Percentiles rank a stretch among this genome's conserved stretches.
phyloP scores from a whole-genome alignment of 306 rosid genomes.

The Canavalia gladiata region DNA sequence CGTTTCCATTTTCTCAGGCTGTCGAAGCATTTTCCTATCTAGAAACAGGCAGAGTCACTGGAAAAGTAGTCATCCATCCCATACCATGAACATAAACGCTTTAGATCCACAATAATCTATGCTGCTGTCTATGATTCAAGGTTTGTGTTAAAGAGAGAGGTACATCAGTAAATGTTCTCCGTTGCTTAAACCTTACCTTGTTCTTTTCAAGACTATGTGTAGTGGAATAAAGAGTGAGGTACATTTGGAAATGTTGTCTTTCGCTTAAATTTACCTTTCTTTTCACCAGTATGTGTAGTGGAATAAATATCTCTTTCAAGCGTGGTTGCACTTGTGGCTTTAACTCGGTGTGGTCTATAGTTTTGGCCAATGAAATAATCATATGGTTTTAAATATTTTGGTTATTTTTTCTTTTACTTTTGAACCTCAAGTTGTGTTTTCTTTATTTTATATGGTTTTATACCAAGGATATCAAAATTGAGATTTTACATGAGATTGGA shows the following conservation, averaged over 20 bases:
- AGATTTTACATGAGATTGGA: too few species aligned
- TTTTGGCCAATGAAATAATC: constrained; percentile 12
- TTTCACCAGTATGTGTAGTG: background rate
- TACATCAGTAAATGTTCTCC: background rate
- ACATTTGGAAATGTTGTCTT: too few species aligned
- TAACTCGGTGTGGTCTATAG: background rate
- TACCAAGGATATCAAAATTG: too few species aligned
- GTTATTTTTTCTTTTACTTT: too few species aligned
- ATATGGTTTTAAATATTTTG: background rate
- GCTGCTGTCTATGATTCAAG: background rate
- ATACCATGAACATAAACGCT: constrained; percentile 48
- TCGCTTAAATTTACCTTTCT: too few species aligned
- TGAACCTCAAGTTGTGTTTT: too few species aligned
- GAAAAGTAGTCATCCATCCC: constrained; percentile 69
- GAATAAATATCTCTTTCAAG: constrained; percentile 7
- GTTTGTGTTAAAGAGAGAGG: background rate
- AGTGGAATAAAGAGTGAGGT: background rate
- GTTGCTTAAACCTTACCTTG: background rate
- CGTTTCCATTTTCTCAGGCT: constrained; percentile 63
- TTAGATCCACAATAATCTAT: background rate
- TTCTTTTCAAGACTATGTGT: background rate
- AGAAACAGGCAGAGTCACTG: constrained; percentile 63
- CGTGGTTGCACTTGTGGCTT: constrained; percentile 3
- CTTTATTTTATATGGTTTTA: too few species aligned
- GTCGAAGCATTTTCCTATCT: constrained; percentile 67